Percentiles rank a stretch among this genome's conserved stretches.
Conservation (phyloP, 768 basidiomycete genomes). For the Mycena floridula region DNA sequence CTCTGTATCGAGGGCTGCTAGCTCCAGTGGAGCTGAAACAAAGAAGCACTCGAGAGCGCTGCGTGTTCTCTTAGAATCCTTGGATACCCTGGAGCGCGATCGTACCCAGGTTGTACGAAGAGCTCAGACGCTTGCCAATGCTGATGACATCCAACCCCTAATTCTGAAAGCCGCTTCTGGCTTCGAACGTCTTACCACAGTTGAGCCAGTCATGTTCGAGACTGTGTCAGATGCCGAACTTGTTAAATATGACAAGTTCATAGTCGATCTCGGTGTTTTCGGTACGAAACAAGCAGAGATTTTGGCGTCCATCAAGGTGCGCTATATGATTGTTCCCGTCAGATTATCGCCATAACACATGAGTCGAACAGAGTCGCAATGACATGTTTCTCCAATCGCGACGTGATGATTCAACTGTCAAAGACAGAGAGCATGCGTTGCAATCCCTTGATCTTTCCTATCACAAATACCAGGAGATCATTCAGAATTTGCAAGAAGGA, state of each 20-base stretch:
- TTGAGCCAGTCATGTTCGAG: constrained; percentile 85
- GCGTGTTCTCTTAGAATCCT: constrained; percentile 68
- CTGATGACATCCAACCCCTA: constrained; percentile 68
- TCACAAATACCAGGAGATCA: constrained; percentile 83
- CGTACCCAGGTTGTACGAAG: constrained; percentile 59
- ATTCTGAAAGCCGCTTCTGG: constrained; percentile 62
- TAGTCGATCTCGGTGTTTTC: constrained; percentile 49
- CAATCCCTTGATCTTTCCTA: constrained; percentile 82
- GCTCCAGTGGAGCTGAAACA: constrained; percentile 39
- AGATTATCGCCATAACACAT: too few species aligned
- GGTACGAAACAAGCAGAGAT: constrained; percentile 59
- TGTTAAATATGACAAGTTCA: constrained; percentile 73
- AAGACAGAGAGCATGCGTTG: constrained; percentile 75
- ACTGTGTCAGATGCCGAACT: constrained; percentile 74
- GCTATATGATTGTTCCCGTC: neutral
- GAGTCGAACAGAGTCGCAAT: constrained; percentile 56
- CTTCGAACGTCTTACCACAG: constrained; percentile 61
- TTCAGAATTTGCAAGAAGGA: constrained; percentile 82
- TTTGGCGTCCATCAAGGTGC: constrained; percentile 63
- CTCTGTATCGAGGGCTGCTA: constrained; percentile 37
- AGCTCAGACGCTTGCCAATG: constrained; percentile 52
- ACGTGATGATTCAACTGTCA: constrained; percentile 69
- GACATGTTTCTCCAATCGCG: constrained; percentile 70
- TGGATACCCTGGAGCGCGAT: constrained; percentile 64
- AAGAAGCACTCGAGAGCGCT: constrained; percentile 63